Base-by-base conservation (phyloP, 2,329 filamentous ascomycete genomes). In the Calonectria hongkongensis region DNA sequence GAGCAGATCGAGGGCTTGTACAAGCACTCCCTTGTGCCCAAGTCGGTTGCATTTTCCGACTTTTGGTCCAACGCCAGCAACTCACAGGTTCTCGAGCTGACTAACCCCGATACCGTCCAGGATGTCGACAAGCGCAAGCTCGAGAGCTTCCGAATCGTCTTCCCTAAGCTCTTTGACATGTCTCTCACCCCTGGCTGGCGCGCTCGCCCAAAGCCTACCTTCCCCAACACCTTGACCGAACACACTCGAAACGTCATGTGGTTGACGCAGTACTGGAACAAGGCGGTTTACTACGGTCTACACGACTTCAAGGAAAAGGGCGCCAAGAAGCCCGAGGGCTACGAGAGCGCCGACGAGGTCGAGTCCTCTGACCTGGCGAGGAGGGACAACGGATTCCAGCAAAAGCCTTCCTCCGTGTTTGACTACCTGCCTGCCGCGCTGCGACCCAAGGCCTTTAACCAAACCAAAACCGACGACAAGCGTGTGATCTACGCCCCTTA, bases 161-260 rank as follows among this genome's bases (percentile, higher is more conserved):
- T 91, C 15, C 89, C 90, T 0, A 83, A 84, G 47, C 79, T 90
- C 2, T 85, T 90, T 65, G 90, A 92, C 76, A 85, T 89, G 3
- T 88, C 89, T 0, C 79, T 92, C 1, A 83, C 88, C 0, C 90
- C 90, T 0, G 89, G 88, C 1, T 92, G 90, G 87, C 80, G 84
- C 8, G 82, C 82, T 12, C 85, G 89, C 2, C 85, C 85, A 0
- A 66, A 78, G 2, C 85, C 88, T 1, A 84, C 87, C 1, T 75
- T 71, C 16, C 88, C 88, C 13, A 88, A 89, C 75, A 86, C 83
- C 16, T 84, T 84, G 45, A 84, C 87, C 2, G 89, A 90, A 74
- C 87, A 91, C 74, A 83, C 89, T 76, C 88, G 88, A 71, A 91
- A 90, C 72, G 89, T 89, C 2, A 86, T 87, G 2, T 85, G 86